phyloP scores from a whole-genome alignment of 495 filamentous ascomycete genomes.

The Neurospora cerealis region DNA sequence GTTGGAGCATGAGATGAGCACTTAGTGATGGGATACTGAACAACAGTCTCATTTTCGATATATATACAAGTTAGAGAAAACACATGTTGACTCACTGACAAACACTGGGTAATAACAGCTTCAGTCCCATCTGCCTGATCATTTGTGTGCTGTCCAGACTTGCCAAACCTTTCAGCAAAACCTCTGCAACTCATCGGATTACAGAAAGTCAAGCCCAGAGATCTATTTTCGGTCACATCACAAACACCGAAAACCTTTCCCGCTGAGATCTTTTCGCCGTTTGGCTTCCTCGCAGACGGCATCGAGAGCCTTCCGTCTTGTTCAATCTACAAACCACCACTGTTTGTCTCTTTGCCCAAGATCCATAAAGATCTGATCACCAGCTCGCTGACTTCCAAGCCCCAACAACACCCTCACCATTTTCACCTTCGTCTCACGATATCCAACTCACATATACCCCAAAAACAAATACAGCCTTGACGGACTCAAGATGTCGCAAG shows the following conservation, averaged over 20 bases:
- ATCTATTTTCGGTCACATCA: neutral
- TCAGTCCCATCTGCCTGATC: neutral
- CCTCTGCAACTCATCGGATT: neutral
- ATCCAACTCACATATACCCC: neutral
- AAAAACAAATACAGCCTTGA: neutral
- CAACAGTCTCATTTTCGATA: fast-evolving
- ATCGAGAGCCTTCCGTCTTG: neutral
- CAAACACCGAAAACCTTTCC: neutral
- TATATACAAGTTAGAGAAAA: neutral
- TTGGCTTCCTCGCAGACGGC: neutral
- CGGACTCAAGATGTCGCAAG: neutral
- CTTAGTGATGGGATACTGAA: neutral
- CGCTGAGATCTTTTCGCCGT: neutral
- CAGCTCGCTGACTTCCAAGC: neutral
- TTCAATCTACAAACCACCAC: neutral
- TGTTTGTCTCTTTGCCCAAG: neutral
- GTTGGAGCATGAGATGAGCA: neutral
- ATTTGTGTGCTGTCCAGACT: neutral
- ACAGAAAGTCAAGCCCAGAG: neutral
- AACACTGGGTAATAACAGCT: neutral
- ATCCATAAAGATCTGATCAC: neutral
- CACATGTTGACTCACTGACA: neutral
- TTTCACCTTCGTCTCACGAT: neutral
- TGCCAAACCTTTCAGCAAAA: neutral
- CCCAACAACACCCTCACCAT: neutral